Percentiles rank a stretch among this genome's conserved stretches.
These are phyloP conservation scores for Alloascoidea africana DNA, from an alignment of 805 yeast species.

Conservation along the genomic window DNA sequence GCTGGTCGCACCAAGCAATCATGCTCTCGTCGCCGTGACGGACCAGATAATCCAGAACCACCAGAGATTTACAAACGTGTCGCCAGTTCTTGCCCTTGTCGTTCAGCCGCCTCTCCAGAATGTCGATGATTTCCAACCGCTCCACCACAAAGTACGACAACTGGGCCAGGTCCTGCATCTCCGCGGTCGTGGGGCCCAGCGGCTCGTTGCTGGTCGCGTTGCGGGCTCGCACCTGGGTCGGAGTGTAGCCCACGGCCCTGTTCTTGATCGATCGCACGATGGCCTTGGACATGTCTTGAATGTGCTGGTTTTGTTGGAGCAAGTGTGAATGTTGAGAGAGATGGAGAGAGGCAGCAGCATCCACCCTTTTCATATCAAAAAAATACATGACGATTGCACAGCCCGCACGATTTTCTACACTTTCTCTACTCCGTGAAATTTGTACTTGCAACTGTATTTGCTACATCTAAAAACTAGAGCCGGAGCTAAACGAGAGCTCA, in stretches of 20 bases:
- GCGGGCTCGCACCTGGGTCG: conserved; percentile 76
- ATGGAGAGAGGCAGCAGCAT: too few species aligned
- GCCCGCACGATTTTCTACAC: too few species aligned
- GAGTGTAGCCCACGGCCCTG: conserved; percentile 77
- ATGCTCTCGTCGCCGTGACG: conserved; percentile 79
- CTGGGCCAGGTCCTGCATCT: conserved; percentile 73
- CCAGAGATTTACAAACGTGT: conserved; percentile 82
- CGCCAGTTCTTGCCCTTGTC: conserved; percentile 97
- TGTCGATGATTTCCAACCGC: conserved; percentile 74
- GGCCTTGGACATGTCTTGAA: too few species aligned
- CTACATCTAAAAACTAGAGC: too few species aligned
- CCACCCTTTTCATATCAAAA: too few species aligned
- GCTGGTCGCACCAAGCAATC: conserved; percentile 84
- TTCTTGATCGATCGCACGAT: conserved; percentile 79
- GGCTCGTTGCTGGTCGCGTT: conserved; percentile 83
- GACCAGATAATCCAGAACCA: conserved; percentile 75
- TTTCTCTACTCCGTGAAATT: too few species aligned
- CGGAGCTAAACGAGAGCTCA: too few species aligned
- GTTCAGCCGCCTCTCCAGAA: conserved; percentile 80
- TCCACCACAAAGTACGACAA: conserved; percentile 31
- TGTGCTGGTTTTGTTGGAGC: too few species aligned
- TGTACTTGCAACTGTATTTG: too few species aligned
- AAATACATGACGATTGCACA: too few species aligned
- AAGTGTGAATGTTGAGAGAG: too few species aligned
- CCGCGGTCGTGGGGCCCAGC: conserved; percentile 64